Evolutionary conservation across 768 basidiomycete species (phyloP).

Genomic region (Russula griseocarnosa): DNA sequence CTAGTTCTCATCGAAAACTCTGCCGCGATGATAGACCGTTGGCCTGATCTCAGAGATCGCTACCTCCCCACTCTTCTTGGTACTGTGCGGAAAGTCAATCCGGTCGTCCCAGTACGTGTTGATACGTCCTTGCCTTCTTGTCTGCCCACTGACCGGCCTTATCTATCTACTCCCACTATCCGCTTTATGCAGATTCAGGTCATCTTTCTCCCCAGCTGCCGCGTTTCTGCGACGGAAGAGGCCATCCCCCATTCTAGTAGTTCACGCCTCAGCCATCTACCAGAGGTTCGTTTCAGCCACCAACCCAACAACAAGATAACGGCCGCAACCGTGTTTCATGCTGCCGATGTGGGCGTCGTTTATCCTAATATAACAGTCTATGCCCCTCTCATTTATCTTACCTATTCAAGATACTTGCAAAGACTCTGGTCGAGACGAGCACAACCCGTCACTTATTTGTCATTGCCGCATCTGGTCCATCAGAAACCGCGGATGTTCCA

Average conservation of each 20-base stretch:
- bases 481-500: constrained; percentile 19
- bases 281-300: constrained; percentile 26
- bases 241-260: constrained; percentile 17
- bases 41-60: constrained; percentile 30
- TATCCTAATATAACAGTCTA: not conserved
- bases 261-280: constrained; percentile 24
- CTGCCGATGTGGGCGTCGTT: constrained; percentile 23
- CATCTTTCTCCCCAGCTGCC: constrained; percentile 23
- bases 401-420: constrained; percentile 20
- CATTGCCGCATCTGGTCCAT: constrained; percentile 26
- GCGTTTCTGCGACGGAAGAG: constrained; percentile 23
- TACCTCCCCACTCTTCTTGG: constrained; percentile 29
- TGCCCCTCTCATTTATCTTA: constrained; percentile 12
- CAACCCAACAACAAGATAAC: constrained; percentile 27
- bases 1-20: constrained; percentile 29
- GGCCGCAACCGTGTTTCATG: constrained; percentile 20
- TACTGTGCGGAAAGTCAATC: constrained; percentile 27
- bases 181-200: constrained; percentile 24
- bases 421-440: constrained; percentile 11
- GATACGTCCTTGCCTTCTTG: not conserved
- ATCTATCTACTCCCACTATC: not conserved
- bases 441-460: constrained; percentile 29
- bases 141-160: not conserved
- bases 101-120: constrained; percentile 26
- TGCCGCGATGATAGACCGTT: constrained; percentile 26